Evolutionary conservation across 768 basidiomycete genomes (phyloP), one percentile per base, ranked within the genome.

Genomic region (Lactarius pseudohatsudake): DNA sequence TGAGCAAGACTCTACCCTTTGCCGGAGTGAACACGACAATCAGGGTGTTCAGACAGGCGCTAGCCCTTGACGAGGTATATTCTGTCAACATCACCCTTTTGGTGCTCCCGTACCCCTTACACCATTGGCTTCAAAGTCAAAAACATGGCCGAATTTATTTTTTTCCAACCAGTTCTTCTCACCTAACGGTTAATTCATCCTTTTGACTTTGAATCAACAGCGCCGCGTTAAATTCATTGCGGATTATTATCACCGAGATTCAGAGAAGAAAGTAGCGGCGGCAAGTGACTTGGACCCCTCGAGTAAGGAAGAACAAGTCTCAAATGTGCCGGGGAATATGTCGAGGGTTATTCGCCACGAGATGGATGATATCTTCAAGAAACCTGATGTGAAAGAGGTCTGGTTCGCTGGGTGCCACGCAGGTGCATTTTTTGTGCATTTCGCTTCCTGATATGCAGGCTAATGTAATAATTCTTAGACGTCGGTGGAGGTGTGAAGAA

Each of bases 21-120:
- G 86, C 87, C 0, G 79, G 79, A 55, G 80, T 82, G 20, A 89
- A 91, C 72, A 79, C 76, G 26, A 80, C 81, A 16, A 87, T 92
- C 73, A 86, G 81, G 77, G 83, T 81, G 3, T 92, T 93, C 75
- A 81, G 92, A 18, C 92, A 94, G 56, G 92, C 91, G 0, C 78
- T 92, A 26, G 79, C 91, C 13, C 82, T 94, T 50, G 90, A 93
- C 67, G 91, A 92, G 78, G 89, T 89, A 67, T 62, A 79, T 72
- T 64, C 4, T 32, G 11, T 28, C 20, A 4, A 18, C 15, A 15
- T 40, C 4, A 40, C 1, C 9, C 32, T 57, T 11, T 30, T 56
- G 61, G 57, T 20, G 38, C 22, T 11, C 13, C 36, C 10, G 22
- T 43, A 4, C 40, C 32, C 62, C 8, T n/a, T 18, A 34, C 16